Evolutionary conservation across 352 stramenopile species (phyloP).

Genomic region (Globisporangium nodosum): DNA sequence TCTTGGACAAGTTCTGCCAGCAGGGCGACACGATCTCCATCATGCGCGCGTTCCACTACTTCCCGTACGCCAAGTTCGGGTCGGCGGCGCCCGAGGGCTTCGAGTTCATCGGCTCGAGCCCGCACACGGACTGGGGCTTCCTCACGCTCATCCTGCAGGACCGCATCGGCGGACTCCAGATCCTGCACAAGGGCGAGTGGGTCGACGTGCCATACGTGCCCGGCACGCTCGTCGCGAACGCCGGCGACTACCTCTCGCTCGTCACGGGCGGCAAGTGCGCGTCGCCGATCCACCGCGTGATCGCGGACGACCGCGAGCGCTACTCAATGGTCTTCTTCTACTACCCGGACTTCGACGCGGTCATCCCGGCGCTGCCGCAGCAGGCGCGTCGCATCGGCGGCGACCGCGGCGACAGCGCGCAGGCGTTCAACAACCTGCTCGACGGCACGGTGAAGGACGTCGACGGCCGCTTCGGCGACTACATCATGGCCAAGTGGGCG

Average conservation of each 20-base stretch:
- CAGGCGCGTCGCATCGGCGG: conserved; percentile 33
- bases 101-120: conserved; percentile 77
- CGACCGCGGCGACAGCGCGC: conserved; percentile 20
- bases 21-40: conserved; percentile 78
- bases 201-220: conserved; percentile 68
- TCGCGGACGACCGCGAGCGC: conserved; percentile 63
- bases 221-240: conserved; percentile 69
- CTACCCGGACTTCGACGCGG: conserved; percentile 74
- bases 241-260: conserved; percentile 79
- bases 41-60: conserved; percentile 84
- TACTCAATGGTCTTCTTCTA: conserved; percentile 86
- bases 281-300: conserved; percentile 70
- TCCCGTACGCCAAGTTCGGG: conserved; percentile 61
- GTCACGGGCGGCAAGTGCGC: conserved; percentile 55
- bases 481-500: conserved; percentile 81
- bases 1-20: conserved; percentile 56
- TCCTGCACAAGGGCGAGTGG: conserved; percentile 67
- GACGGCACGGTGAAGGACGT: conserved; percentile 53
- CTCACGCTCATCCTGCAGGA: conserved; percentile 84
- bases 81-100: conserved; percentile 35
- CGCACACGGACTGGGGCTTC: conserved; percentile 83
- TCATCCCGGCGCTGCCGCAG: conserved; percentile 39
- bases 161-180: conserved; percentile 57
- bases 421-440: conserved; percentile 68
- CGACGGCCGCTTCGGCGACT: conserved; percentile 66